Conservation (phyloP, 2,329 filamentous ascomycete genomes). For the Ophiostoma fasciatum region DNA sequence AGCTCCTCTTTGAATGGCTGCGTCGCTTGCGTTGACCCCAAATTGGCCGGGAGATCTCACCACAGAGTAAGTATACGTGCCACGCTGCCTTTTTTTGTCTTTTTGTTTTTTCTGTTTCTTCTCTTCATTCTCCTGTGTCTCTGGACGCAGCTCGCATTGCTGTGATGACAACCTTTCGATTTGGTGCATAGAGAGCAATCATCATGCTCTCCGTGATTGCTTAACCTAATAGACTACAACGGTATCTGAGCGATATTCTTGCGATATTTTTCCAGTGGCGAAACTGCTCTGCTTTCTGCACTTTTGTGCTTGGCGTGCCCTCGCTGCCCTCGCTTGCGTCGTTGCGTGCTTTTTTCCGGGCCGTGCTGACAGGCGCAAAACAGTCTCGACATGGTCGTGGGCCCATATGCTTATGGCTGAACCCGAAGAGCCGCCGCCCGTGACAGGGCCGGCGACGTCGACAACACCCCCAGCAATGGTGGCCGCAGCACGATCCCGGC, state of each 20-base stretch:
- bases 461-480: conserved; percentile 12
- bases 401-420: conserved; percentile 22
- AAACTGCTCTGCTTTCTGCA: not conserved
- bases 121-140: not conserved
- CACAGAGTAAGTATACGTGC: conserved; percentile 13
- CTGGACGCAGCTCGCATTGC: conserved; percentile 18
- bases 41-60: conserved; percentile 15
- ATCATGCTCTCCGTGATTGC: conserved; percentile 46
- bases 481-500: too few relatives aligned
- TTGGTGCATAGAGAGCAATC: conserved; percentile 44
- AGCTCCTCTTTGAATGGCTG: conserved; percentile 8
- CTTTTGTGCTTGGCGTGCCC: too few relatives aligned
- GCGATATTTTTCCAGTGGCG: too few relatives aligned
- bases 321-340: too few relatives aligned
- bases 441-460: too few relatives aligned
- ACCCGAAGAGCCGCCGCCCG: too few relatives aligned
- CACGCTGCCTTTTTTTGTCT: not conserved
- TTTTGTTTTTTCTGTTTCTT: not conserved
- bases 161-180: conserved; percentile 46
- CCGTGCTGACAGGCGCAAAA: conserved; percentile 1
- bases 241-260: conserved; percentile 93
- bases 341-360: not conserved
- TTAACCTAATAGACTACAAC: conserved; percentile 79
- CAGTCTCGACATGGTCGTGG: conserved; percentile 13
- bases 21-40: conserved; percentile 1